Base-by-base conservation (phyloP, 306 rosid species). In the Datisca glomerata region DNA sequence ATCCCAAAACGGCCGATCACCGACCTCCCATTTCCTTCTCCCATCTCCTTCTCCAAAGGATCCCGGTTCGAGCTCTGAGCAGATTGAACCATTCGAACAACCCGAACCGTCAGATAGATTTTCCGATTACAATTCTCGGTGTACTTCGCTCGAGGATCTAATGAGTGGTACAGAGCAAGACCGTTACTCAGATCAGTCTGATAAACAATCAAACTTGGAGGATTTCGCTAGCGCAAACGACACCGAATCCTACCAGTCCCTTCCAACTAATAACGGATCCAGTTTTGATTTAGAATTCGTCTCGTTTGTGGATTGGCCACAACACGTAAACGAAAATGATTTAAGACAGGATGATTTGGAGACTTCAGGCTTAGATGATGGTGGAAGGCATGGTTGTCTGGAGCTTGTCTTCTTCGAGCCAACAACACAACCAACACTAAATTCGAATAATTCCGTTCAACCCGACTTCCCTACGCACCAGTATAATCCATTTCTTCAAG, bases 401-500 rank as follows among this genome's bases (percentile, higher is more conserved):
- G 94, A 87, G 64, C 33, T 72, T 24, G 82, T 64, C 12, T 65
- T 82, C 27, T 54, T 60, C 13, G 63, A 73, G 14, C 47, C 78
- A 28, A 17, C 71, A 24, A 44, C 40, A 13, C 41, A 51, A 36
- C 22, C 65, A 0, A 24, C 3, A 9, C 57, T 62, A 44, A 14
- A 59, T 18, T 39, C 38, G 47, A 59, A 65, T 63, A 48, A 34
- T 17, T 54, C 27, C 34, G 65, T 65, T 65, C 54, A 63, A 28
- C 21, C 67, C 65, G 43, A 12, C 56, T 56, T 28, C 34, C 8
- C 72, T 47, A 64, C 56, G 46, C 43, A 60, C 22, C 68, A 43
- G 0, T 63, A 67, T 64, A 87, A 87, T 59, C 94, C 97, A 8
- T 87, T 87, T 53, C 50, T 87, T 3, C 72, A 74, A 41, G 82